These are phyloP conservation scores for Chlamydomonas asymmetrica DNA, from an alignment of 139 green algal species.

Conservation along the genomic window DNA sequence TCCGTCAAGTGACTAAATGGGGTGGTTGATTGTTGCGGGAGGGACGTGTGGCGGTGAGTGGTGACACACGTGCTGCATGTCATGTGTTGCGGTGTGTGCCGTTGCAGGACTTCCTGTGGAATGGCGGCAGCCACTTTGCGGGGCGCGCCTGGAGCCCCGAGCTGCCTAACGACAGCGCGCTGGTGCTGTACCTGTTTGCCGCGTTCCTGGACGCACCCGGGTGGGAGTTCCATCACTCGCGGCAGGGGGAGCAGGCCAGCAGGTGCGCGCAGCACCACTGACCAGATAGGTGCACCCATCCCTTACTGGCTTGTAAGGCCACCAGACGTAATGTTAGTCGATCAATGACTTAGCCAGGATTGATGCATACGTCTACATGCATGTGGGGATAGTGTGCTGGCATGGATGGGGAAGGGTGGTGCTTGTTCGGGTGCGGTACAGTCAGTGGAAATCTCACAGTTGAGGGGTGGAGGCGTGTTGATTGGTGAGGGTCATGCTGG, in stretches of 20 bases:
- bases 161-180: conserved; percentile 71
- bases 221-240: conserved; percentile 75
- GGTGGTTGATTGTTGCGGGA: background rate
- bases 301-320: background rate
- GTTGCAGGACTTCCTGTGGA: conserved; percentile 45
- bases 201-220: conserved; percentile 73
- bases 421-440: no score
- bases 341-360: no score
- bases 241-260: conserved; percentile 5
- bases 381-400: no score
- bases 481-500: no score
- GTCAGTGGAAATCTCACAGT: no score
- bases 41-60: no score
- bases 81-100: background rate
- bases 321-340: background rate
- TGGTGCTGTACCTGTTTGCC: conserved; percentile 81
- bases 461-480: no score
- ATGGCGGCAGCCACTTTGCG: conserved; percentile 54
- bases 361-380: no score
- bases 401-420: no score
- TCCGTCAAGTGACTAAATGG: no score
- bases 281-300: background rate
- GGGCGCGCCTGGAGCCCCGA: conserved; percentile 68
- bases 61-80: background rate
- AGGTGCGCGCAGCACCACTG: background rate